Conservation (phyloP, 805 yeast species). For the Yarrowia divulgata region DNA sequence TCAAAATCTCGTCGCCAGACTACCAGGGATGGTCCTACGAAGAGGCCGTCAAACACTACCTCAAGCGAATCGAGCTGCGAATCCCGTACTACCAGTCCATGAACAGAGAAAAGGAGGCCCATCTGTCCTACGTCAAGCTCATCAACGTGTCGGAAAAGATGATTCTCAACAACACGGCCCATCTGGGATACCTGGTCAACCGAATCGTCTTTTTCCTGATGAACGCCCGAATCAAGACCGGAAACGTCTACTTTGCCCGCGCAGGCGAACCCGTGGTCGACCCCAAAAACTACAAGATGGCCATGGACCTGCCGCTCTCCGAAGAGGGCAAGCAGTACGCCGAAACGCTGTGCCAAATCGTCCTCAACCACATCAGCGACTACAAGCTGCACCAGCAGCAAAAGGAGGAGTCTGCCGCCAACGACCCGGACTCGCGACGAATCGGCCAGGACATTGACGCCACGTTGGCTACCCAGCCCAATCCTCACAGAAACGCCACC, state of each 20-base stretch:
- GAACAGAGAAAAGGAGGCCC: slow-evolving; percentile 56
- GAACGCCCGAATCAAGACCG: slow-evolving; percentile 86
- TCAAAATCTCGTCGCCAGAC: slow-evolving; percentile 81
- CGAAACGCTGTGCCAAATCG: slow-evolving; percentile 63
- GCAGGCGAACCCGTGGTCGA: slow-evolving; percentile 56
- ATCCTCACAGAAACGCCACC: slow-evolving; percentile 24
- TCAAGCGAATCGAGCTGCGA: slow-evolving; percentile 71
- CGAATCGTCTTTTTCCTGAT: slow-evolving; percentile 90
- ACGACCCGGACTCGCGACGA: slow-evolving; percentile 34
- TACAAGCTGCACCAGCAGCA: slow-evolving; percentile 35
- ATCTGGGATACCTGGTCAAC: slow-evolving; percentile 86
- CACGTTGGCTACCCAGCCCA: slow-evolving; percentile 26
- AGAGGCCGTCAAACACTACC: slow-evolving; percentile 78
- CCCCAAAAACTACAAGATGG: slow-evolving; percentile 68
- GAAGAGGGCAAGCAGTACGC: slow-evolving; percentile 77
- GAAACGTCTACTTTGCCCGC: slow-evolving; percentile 87
- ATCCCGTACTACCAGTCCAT: slow-evolving; percentile 77
- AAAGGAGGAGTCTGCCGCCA: slow-evolving; percentile 19
- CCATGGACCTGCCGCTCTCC: slow-evolving; percentile 71
- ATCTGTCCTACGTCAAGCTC: slow-evolving; percentile 79
- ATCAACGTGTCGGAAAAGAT: slow-evolving; percentile 89
- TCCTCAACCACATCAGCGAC: slow-evolving; percentile 52
- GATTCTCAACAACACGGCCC: slow-evolving; percentile 72
- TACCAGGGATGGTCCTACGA: slow-evolving; percentile 77
- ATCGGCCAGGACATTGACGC: slow-evolving; percentile 33